Base-by-base conservation (phyloP, 176 grass and related monocot species). In the Oryza australiensis region DNA sequence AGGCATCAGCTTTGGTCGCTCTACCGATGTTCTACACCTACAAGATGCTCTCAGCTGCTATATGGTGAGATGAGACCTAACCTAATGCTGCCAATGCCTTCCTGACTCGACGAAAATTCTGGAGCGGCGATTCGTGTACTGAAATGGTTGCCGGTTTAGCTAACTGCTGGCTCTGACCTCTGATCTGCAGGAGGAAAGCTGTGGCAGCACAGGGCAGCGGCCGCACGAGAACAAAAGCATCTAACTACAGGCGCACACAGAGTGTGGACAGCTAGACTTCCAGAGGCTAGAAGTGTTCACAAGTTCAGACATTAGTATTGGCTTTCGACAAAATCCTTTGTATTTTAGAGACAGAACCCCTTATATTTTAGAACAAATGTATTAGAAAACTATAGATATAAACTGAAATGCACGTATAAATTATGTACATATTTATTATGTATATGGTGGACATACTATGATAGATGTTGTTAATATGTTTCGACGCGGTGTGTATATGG, bases 31-130 rank as follows among this genome's bases (percentile, higher is more conserved):
- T 85, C 6, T 70, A 15, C 65, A 0, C 64, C 1, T 71, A 45
- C 65, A 85, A 55, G 82, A 57, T 89, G 32, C 13, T 76, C 30
- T 65, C 72, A 7, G 53, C 65, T 12, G 38, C 72, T 5, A 18
- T 66, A 40, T 37, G 74, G 80, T 83, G 22, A 78, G 22, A 60
- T 83, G 22, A 78, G 22, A 60, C n/a, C 55, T 24, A 5, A 24
- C 8, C 2, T 24, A n/a, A 40, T 10, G 7, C n/a, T 14, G 7
- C 32, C 66, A 16, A 24, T 11, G 51, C 20, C 51, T 55, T 20
- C 51, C 51, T 55, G n/a, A 55, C 51, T 55, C 5, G 8, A n/a
- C 51, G 5, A 22, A n/a, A 18, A 55, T n/a, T 55, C 51, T 2
- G 5, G 51, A 55, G 51, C 16, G 51, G 51, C 18, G 20, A 55